A percentile compares a stretch with the other conserved stretches of the same genome.
These are phyloP conservation scores for Eucalyptus curtisii DNA, from an alignment of 345 rosid species.

Conservation along the genomic window DNA sequence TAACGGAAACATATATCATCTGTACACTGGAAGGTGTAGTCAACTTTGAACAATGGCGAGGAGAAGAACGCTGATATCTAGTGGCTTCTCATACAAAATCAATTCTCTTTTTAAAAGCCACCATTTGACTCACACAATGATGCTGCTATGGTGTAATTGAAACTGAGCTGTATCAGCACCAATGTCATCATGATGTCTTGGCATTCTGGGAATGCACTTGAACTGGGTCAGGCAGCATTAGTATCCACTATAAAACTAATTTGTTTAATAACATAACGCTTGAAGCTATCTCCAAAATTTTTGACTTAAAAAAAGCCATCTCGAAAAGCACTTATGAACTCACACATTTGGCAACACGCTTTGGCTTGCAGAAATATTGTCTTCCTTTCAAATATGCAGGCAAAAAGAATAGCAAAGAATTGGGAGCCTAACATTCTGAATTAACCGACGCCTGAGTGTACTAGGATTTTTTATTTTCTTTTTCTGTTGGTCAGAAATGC, in stretches of 20 bases:
- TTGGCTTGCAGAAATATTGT: background rate
- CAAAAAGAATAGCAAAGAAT: background rate
- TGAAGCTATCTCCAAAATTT: background rate
- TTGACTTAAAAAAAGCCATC: background rate
- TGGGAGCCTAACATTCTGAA: background rate
- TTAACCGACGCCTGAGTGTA: rapidly evolving
- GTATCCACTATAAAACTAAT: background rate
- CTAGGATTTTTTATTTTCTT: background rate
- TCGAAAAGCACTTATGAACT: background rate
- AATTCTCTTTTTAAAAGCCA: background rate
- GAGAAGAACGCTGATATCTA: background rate
- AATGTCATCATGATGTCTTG: background rate
- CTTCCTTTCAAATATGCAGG: background rate
- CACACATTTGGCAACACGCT: background rate
- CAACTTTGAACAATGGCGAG: background rate
- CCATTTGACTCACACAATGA: background rate
- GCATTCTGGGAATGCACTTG: background rate
- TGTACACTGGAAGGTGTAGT: background rate
- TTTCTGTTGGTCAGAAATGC: background rate
- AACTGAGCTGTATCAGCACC: background rate
- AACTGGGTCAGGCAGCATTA: background rate
- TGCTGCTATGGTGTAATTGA: background rate
- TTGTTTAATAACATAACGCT: background rate
- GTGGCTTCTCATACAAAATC: background rate
- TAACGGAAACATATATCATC: background rate